A percentile compares a stretch with the other conserved stretches of the same genome.
phyloP scores from a whole-genome alignment of 164 flowering plant species.

The Aristolochia californica region DNA sequence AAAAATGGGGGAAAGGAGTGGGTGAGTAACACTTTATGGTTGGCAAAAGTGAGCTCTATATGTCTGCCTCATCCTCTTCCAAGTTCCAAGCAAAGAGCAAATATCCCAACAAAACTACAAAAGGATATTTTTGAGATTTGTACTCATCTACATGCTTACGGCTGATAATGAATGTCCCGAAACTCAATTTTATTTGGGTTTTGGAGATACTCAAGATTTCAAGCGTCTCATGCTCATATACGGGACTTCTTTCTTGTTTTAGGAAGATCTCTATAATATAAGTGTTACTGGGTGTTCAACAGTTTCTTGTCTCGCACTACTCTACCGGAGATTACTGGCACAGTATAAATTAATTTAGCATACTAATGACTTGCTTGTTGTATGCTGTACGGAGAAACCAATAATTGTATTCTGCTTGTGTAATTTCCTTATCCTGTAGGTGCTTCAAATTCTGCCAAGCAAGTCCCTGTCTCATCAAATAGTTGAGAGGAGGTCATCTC shows the following conservation, averaged over 20 bases:
- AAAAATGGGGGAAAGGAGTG: background rate
- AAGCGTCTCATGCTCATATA: no score
- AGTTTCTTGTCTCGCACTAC: background rate
- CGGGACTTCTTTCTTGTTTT: background rate
- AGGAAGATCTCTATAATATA: background rate
- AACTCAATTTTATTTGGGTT: no score
- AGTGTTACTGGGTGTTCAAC: background rate
- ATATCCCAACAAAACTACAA: no score
- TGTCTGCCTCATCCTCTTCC: no score
- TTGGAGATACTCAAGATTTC: no score
- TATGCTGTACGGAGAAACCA: background rate
- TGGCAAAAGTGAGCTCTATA: background rate
- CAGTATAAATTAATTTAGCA: background rate
- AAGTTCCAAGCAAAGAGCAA: no score
- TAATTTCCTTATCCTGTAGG: conserved; percentile 24
- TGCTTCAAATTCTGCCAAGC: conserved; percentile 38
- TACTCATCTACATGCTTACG: no score
- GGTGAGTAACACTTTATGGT: background rate
- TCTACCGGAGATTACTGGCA: background rate
- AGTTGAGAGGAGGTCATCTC: conserved; percentile 44
- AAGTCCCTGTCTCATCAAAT: conserved; percentile 56
- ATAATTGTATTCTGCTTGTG: background rate
- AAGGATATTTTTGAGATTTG: no score
- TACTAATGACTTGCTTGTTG: background rate
- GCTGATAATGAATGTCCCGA: no score